phyloP scores from a whole-genome alignment of 352 stramenopile species.

The Phytophthora idaei region DNA sequence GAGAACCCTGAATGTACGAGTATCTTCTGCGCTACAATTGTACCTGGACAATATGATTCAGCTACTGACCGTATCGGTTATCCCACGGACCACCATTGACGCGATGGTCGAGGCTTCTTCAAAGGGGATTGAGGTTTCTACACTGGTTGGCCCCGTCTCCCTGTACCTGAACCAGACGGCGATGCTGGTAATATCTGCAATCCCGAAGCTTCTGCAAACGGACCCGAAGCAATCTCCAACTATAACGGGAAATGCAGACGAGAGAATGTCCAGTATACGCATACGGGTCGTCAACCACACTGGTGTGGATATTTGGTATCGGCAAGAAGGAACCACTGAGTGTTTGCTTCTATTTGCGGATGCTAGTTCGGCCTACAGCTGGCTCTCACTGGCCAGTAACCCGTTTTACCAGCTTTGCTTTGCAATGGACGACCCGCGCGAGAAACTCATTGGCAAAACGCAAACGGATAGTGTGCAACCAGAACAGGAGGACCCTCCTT shows the following conservation, averaged over 20 bases:
- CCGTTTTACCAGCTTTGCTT: conserved; percentile 67
- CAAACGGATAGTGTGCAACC: not conserved
- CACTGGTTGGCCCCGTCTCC: conserved; percentile 52
- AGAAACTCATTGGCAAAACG: conserved; percentile 6
- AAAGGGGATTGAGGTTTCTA: conserved; percentile 48
- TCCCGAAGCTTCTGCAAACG: conserved; percentile 50
- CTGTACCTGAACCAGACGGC: conserved; percentile 77
- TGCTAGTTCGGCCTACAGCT: conserved; percentile 62
- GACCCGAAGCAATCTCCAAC: conserved; percentile 4
- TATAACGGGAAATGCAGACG: conserved; percentile 8
- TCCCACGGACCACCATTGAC: conserved; percentile 58
- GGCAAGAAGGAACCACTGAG: conserved; percentile 69
- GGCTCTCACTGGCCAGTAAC: conserved; percentile 55
- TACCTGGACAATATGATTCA: conserved; percentile 78
- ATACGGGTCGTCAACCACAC: conserved; percentile 59
- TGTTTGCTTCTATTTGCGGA: conserved; percentile 43
- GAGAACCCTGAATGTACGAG: conserved; percentile 36
- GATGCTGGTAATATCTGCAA: conserved; percentile 63
- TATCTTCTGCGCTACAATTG: conserved; percentile 58
- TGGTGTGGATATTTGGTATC: conserved; percentile 59
- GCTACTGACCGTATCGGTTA: conserved; percentile 68
- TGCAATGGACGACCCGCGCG: conserved; percentile 37
- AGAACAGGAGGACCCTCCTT: conserved; percentile 32
- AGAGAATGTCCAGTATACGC: conserved; percentile 61
- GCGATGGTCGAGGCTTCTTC: conserved; percentile 40